Conservation (phyloP, 208 protist genomes). For the Wallacemonas sp. region DNA sequence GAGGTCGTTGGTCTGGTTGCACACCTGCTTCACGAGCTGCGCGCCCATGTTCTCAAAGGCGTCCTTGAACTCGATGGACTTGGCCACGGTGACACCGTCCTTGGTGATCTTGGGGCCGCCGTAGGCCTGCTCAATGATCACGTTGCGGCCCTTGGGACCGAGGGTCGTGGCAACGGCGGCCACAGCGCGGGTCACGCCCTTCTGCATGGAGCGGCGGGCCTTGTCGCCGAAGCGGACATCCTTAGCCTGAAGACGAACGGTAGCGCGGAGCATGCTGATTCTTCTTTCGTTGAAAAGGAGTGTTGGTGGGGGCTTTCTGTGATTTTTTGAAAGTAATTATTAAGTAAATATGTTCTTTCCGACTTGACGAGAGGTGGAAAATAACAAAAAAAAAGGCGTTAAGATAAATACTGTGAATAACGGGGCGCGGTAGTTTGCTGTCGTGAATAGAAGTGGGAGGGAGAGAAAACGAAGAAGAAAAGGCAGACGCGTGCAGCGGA, state of each 20-base stretch:
- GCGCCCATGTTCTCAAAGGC: constrained; percentile 98
- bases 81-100: constrained; percentile 99
- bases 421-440: constrained; percentile 10
- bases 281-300: constrained; percentile 67
- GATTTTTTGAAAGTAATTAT: not conserved
- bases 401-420: constrained; percentile 21
- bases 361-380: not conserved
- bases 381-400: too few relatives aligned
- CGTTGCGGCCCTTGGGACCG: constrained; percentile 99
- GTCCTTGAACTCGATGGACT: constrained; percentile 98
- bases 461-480: not conserved
- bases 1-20: constrained; percentile 98
- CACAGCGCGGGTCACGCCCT: constrained; percentile 96
- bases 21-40: constrained; percentile 96
- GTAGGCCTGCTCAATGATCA: constrained; percentile 98
- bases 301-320: too few relatives aligned
- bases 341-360: too few relatives aligned
- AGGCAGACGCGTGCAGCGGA: too few relatives aligned
- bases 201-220: constrained; percentile 93
- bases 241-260: constrained; percentile 77
- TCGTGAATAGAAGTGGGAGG: too few relatives aligned
- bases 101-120: constrained; percentile 99
- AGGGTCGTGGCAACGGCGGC: constrained; percentile 97
- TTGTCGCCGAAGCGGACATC: constrained; percentile 96
- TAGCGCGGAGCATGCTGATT: constrained; percentile 51